phyloP scores from a whole-genome alignment of 2,329 filamentous ascomycete species.

The Epichloe gansuensis region DNA sequence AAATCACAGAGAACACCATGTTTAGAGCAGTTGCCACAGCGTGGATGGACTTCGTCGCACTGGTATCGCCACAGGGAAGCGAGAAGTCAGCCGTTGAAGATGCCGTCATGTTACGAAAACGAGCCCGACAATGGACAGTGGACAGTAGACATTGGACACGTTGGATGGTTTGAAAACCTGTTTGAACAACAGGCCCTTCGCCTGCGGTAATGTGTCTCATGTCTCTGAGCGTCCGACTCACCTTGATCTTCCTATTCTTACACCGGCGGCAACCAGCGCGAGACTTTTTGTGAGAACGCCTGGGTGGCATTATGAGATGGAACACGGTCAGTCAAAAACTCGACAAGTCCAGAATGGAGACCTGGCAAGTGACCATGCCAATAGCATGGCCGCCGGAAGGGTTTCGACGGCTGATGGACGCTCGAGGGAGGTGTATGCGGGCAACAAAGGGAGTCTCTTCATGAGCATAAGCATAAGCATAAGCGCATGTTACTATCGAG shows the following conservation, averaged over 20 bases:
- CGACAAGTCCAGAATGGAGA: slow-evolving; percentile 14
- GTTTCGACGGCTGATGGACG: neutral
- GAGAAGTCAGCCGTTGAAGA: neutral
- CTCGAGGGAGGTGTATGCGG: no score
- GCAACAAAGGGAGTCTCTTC: no score
- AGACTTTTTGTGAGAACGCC: slow-evolving; percentile 59
- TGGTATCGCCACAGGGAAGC: slow-evolving; percentile 13
- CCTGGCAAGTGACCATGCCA: slow-evolving; percentile 14
- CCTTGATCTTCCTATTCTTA: slow-evolving; percentile 60
- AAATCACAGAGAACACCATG: slow-evolving; percentile 57
- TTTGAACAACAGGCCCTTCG: no score
- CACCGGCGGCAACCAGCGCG: slow-evolving; percentile 54
- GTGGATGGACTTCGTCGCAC: slow-evolving; percentile 55
- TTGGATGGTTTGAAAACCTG: no score
- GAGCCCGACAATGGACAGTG: no score
- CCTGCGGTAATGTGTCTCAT: no score
- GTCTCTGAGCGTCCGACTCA: slow-evolving; percentile 16
- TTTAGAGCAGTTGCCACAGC: slow-evolving; percentile 54
- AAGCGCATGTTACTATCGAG: no score
- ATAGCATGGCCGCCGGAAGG: slow-evolving; percentile 16
- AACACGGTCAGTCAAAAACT: slow-evolving; percentile 13
- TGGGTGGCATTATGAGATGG: slow-evolving; percentile 42
- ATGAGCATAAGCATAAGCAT: no score
- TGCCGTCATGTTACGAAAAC: neutral
- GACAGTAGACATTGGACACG: no score